Evolutionary conservation across 2,329 filamentous ascomycete genomes (phyloP).

Genomic region (Trichoderma pleuroti): DNA sequence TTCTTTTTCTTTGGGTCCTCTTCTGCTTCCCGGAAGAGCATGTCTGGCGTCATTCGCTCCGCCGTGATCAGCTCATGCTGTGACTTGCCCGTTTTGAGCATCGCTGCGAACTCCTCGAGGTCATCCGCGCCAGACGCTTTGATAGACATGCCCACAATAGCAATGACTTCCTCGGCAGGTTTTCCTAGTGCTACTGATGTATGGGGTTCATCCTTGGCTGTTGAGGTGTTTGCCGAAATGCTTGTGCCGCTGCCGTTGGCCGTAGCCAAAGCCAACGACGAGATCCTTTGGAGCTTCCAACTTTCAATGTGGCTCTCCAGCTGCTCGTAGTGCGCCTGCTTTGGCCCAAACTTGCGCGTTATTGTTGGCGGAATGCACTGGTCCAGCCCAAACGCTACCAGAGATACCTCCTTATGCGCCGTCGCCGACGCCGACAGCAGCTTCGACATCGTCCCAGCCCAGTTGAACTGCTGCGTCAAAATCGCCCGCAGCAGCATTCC

Average conservation of each 20-base stretch:
- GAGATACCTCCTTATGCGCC: not conserved
- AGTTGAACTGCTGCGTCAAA: not conserved
- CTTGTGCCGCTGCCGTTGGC: not conserved
- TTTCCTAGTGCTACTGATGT: not conserved
- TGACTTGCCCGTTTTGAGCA: not conserved
- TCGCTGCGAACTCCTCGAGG: not conserved
- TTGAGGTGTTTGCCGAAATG: not conserved
- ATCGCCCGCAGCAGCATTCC: not conserved
- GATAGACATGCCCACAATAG: not conserved
- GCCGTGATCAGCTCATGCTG: not conserved
- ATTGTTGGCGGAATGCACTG: not conserved
- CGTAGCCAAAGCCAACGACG: not conserved
- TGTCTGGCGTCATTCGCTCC: not conserved
- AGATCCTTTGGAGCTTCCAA: not conserved
- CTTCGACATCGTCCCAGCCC: not conserved
- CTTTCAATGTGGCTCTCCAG: not conserved
- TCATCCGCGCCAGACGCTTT: not conserved
- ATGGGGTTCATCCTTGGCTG: not conserved
- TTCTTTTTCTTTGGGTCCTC: not conserved
- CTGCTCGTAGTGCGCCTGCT: not conserved
- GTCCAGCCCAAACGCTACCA: not conserved
- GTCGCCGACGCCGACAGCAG: not conserved
- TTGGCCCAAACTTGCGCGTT: not conserved
- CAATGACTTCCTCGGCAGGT: not conserved
- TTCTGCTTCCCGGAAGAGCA: not conserved